These are phyloP conservation scores for Suillus spraguei DNA, from an alignment of 768 basidiomycete species.

Conservation along the genomic window DNA sequence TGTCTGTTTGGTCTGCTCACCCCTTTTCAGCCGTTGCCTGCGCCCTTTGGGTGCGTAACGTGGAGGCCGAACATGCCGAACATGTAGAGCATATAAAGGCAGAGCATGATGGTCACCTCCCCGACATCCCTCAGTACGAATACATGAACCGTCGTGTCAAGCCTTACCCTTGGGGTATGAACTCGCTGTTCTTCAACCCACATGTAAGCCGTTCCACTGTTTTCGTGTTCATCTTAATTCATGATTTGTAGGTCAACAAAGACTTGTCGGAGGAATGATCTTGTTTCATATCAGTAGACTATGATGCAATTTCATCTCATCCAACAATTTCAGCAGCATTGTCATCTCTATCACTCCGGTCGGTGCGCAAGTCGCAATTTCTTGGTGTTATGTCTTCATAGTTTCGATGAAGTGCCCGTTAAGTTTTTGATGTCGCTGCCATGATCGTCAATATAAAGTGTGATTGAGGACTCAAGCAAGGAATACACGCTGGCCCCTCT, in stretches of 20 bases:
- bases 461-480: not conserved
- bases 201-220: constrained; percentile 47
- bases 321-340: not conserved
- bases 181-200: constrained; percentile 82
- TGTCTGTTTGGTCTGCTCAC: constrained; percentile 18
- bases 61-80: constrained; percentile 65
- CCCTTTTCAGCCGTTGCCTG: constrained; percentile 23
- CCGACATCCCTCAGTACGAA: constrained; percentile 70
- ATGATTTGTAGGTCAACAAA: constrained; percentile 57
- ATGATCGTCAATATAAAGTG: not conserved
- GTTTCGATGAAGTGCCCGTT: not conserved
- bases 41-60: constrained; percentile 50
- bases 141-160: constrained; percentile 77
- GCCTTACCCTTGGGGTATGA: constrained; percentile 86
- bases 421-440: not conserved
- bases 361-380: not conserved
- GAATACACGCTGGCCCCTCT: not conserved
- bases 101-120: constrained; percentile 73
- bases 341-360: too few relatives aligned
- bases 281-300: constrained; percentile 1
- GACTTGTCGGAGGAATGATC: constrained; percentile 45
- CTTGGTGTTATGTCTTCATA: not conserved
- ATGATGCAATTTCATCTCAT: constrained; percentile 1
- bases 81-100: constrained; percentile 71
- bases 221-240: constrained; percentile 11